Percentiles rank a stretch among this genome's conserved stretches.
Conservation (phyloP, 2,329 filamentous ascomycete species). For the Apiospora saccharicola region DNA sequence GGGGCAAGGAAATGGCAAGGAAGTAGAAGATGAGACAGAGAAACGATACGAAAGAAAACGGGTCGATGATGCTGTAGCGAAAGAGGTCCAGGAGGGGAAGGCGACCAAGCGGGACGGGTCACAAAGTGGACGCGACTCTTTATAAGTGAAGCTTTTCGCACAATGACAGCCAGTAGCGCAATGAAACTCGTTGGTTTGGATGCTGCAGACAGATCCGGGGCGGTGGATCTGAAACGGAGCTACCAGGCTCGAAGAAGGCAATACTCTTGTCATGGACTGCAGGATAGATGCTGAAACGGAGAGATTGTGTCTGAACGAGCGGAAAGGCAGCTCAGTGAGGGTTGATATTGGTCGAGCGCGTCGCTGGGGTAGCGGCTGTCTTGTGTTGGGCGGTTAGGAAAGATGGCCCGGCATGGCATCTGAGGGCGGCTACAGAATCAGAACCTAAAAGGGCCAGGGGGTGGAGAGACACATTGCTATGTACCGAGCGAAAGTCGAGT, state of each 20-base stretch:
- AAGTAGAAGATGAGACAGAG: slow-evolving; percentile 40
- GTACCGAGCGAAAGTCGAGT: neutral
- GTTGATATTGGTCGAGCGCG: slow-evolving; percentile 59
- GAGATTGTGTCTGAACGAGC: slow-evolving; percentile 57
- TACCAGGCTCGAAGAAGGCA: slow-evolving; percentile 36
- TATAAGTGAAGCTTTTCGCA: slow-evolving; percentile 43
- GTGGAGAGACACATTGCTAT: slow-evolving; percentile 28
- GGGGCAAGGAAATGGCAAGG: slow-evolving; percentile 35
- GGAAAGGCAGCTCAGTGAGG: slow-evolving; percentile 48
- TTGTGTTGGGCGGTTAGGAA: slow-evolving; percentile 55
- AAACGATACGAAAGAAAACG: slow-evolving; percentile 39
- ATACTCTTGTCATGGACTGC: slow-evolving; percentile 42
- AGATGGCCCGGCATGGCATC: slow-evolving; percentile 37
- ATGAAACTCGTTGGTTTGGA: slow-evolving; percentile 53
- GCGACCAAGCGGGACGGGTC: slow-evolving; percentile 41
- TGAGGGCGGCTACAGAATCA: slow-evolving; percentile 42
- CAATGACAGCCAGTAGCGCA: slow-evolving; percentile 47
- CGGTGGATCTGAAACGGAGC: slow-evolving; percentile 45
- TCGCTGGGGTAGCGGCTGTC: slow-evolving; percentile 55
- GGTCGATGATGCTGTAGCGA: slow-evolving; percentile 41
- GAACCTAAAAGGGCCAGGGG: slow-evolving; percentile 21
- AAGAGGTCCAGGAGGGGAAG: slow-evolving; percentile 42
- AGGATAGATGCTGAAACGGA: slow-evolving; percentile 58
- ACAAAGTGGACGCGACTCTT: slow-evolving; percentile 44
- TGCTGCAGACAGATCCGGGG: slow-evolving; percentile 45